Evolutionary conservation across 306 rosid species (phyloP).

Genomic region (Acmispon strigosus): DNA sequence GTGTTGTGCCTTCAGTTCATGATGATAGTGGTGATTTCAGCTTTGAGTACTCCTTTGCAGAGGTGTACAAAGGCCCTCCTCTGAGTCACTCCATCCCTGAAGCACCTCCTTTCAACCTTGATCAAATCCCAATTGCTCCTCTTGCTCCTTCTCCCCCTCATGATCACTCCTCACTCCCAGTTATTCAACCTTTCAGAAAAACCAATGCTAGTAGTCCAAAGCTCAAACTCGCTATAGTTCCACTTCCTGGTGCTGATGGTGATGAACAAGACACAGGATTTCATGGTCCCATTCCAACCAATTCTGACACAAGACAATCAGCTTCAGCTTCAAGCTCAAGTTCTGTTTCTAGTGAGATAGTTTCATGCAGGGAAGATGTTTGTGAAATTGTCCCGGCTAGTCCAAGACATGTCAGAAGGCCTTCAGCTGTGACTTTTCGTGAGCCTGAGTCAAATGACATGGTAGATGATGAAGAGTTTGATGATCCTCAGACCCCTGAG

Average conservation of each 20-base stretch:
- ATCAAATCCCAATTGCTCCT: slow-evolving; percentile 47
- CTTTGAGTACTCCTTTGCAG: slow-evolving; percentile 63
- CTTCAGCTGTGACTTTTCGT: slow-evolving; percentile 52
- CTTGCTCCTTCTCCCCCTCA: slow-evolving; percentile 33
- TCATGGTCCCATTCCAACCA: background rate
- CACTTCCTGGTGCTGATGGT: background rate
- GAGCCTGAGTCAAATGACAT: slow-evolving; percentile 32
- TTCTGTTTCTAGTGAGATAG: slow-evolving; percentile 40
- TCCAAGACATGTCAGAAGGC: slow-evolving; percentile 34
- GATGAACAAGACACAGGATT: slow-evolving; percentile 12
- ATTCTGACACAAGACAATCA: too few species aligned
- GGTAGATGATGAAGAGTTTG: slow-evolving; percentile 19
- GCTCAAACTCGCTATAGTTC: background rate
- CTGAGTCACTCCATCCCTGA: slow-evolving; percentile 46
- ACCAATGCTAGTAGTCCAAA: background rate
- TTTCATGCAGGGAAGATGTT: slow-evolving; percentile 31
- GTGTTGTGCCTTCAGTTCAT: slow-evolving; percentile 23
- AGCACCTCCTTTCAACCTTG: slow-evolving; percentile 39
- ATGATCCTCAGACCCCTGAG: slow-evolving; percentile 2
- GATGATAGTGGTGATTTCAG: slow-evolving; percentile 15
- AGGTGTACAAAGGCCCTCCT: slow-evolving; percentile 60
- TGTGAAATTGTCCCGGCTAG: background rate
- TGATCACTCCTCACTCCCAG: slow-evolving; percentile 33
- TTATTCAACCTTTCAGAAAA: slow-evolving; percentile 53
- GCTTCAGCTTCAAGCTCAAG: slow-evolving; percentile 29